phyloP scores from a whole-genome alignment of 495 filamentous ascomycete genomes.

The Hapsidospora chrysogenum region DNA sequence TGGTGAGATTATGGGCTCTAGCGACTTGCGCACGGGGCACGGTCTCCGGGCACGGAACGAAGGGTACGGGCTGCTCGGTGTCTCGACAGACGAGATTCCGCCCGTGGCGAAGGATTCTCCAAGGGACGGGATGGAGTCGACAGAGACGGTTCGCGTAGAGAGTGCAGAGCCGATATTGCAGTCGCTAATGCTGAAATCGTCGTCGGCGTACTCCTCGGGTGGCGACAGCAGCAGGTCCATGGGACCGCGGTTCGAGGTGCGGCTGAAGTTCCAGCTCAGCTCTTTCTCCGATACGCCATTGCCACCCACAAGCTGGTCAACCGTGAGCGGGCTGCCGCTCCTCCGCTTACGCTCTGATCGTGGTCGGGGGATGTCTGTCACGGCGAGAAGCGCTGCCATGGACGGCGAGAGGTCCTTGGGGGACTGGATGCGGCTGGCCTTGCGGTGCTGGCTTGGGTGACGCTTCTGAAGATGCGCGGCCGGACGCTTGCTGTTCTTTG shows the following conservation, averaged over 20 bases:
- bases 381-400: slow-evolving; percentile 40
- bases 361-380: slow-evolving; percentile 40
- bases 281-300: slow-evolving; percentile 24
- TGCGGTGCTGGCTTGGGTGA: slow-evolving; percentile 8
- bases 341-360: slow-evolving; percentile 7
- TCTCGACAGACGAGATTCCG: slow-evolving; percentile 20
- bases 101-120: slow-evolving; percentile 23
- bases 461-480: slow-evolving; percentile 8
- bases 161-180: slow-evolving; percentile 21
- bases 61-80: slow-evolving; percentile 1
- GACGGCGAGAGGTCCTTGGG: slow-evolving; percentile 37
- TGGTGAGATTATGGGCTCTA: slow-evolving; percentile 26
- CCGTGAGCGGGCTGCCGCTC: slow-evolving; percentile 23
- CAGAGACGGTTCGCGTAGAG: slow-evolving; percentile 25
- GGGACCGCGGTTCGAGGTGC: slow-evolving; percentile 21
- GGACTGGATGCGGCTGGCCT: slow-evolving; percentile 17
- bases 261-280: slow-evolving; percentile 25
- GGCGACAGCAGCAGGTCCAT: slow-evolving; percentile 36
- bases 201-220: slow-evolving; percentile 33
- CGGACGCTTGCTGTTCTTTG: slow-evolving; percentile 11
- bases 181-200: slow-evolving; percentile 21
- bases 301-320: slow-evolving; percentile 22
- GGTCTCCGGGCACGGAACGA: slow-evolving; percentile 7
- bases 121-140: slow-evolving; percentile 31
- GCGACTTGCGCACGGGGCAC: slow-evolving; percentile 22